Conservation (phyloP, 768 basidiomycete genomes). For the Boletus sensibilis region DNA sequence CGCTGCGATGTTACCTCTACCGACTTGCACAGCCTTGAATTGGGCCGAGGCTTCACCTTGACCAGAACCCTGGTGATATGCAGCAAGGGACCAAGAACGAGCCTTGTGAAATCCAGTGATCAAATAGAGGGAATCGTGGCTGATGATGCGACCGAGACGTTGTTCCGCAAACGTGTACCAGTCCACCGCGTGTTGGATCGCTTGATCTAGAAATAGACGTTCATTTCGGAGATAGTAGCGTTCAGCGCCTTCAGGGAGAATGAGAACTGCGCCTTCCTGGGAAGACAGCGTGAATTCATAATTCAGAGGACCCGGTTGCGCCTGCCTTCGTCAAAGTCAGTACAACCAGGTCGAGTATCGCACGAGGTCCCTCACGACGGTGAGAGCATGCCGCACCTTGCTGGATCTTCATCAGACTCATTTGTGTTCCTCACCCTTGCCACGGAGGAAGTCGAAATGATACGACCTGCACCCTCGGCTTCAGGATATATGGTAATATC, state of each 20-base stretch:
- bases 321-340: not conserved
- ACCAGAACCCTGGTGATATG: slow-evolving; percentile 1
- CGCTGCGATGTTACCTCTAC: slow-evolving; percentile 11
- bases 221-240: slow-evolving; percentile 25
- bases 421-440: not conserved
- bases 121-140: slow-evolving; percentile 25
- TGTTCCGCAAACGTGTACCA: slow-evolving; percentile 32
- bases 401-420: not conserved
- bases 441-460: slow-evolving; percentile 14
- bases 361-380: too few relatives aligned
- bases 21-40: slow-evolving; percentile 14
- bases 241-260: slow-evolving; percentile 33
- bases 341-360: not conserved
- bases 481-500: slow-evolving; percentile 8
- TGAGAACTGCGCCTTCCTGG: slow-evolving; percentile 31
- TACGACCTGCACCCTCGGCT: slow-evolving; percentile 9
- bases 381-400: not conserved
- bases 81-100: slow-evolving; percentile 30
- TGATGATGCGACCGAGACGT: slow-evolving; percentile 17
- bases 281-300: slow-evolving; percentile 17
- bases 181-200: slow-evolving; percentile 17
- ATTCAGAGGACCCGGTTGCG: not conserved
- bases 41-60: not conserved
- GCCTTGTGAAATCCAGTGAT: slow-evolving; percentile 18
- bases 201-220: slow-evolving; percentile 19